phyloP scores from a whole-genome alignment of 1,284 basidiomycete genomes.

The Pseudozyma sp. region DNA sequence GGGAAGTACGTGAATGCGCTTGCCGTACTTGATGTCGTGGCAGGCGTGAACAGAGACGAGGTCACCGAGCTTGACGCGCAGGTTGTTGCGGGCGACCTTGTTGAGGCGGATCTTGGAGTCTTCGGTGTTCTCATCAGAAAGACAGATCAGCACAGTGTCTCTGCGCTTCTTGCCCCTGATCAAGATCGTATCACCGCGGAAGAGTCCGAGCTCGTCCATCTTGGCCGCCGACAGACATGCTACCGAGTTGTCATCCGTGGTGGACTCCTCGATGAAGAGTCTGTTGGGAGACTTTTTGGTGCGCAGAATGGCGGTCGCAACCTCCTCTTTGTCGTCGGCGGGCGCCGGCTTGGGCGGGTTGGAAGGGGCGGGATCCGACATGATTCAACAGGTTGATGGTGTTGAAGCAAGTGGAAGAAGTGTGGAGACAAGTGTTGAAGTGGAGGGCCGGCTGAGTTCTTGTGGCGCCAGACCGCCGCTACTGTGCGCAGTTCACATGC shows the following conservation, averaged over 20 bases:
- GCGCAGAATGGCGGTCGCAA: conserved; percentile 66
- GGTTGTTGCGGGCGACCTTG: conserved; percentile 96
- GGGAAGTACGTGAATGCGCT: conserved; percentile 94
- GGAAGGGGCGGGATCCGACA: conserved; percentile 50
- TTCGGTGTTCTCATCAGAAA: conserved; percentile 94
- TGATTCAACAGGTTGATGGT: conserved; percentile 12
- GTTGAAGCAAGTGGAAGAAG: conserved; percentile 6
- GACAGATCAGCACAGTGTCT: conserved; percentile 89
- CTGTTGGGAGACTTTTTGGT: conserved; percentile 65
- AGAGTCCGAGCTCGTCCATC: conserved; percentile 93
- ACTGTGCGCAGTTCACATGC: not conserved
- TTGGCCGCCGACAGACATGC: conserved; percentile 94
- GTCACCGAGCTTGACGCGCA: conserved; percentile 97
- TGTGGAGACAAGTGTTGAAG: not conserved
- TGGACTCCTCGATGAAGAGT: conserved; percentile 68
- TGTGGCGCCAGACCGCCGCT: not conserved
- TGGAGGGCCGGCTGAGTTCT: not conserved
- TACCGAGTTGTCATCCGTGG: conserved; percentile 74
- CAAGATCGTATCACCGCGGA: conserved; percentile 83
- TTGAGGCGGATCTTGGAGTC: conserved; percentile 98
- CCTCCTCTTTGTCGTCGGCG: conserved; percentile 61
- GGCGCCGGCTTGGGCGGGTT: conserved; percentile 32
- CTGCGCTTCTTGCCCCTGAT: conserved; percentile 86
- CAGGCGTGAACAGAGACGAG: conserved; percentile 94
- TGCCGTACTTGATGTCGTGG: conserved; percentile 99